Percentiles rank a stretch among this genome's conserved stretches.
These are phyloP conservation scores for Tubosaeta sp. DNA, from an alignment of 768 basidiomycete genomes.

Conservation along the genomic window DNA sequence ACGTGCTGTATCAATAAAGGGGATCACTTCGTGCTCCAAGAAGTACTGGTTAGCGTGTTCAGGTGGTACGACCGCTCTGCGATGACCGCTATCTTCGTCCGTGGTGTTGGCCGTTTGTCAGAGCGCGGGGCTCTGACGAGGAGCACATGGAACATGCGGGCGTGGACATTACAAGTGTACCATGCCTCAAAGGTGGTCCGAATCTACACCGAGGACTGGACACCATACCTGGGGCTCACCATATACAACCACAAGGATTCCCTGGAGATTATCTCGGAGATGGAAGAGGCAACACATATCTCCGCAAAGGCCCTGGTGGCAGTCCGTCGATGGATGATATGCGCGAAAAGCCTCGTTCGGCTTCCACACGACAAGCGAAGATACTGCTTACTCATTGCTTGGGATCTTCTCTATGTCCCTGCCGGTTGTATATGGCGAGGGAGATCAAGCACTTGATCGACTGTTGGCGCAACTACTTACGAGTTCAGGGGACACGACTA, in stretches of 20 bases:
- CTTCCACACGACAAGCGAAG: neutral
- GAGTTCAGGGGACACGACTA: too few relatives aligned
- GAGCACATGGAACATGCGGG: too few relatives aligned
- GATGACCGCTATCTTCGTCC: neutral
- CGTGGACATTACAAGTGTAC: too few relatives aligned
- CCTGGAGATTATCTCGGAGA: neutral
- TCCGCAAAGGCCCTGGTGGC: neutral
- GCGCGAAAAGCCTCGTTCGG: neutral
- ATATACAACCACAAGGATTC: too few relatives aligned
- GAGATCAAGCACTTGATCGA: constrained; percentile 4
- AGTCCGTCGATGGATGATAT: neutral
- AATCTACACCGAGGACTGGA: too few relatives aligned
- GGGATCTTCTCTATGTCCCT: constrained; percentile 1
- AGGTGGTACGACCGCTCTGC: neutral
- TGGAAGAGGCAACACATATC: neutral
- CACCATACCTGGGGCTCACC: too few relatives aligned
- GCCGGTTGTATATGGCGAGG: constrained; percentile 3
- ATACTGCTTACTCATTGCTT: neutral
- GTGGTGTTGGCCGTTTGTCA: neutral
- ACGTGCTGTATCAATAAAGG: too few relatives aligned
- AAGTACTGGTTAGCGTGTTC: neutral
- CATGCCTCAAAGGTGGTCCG: too few relatives aligned
- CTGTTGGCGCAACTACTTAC: too few relatives aligned
- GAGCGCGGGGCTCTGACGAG: neutral
- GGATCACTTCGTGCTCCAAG: too few relatives aligned